phyloP scores from a whole-genome alignment of 1,284 basidiomycete species.

The Fomitopsis betulina region DNA sequence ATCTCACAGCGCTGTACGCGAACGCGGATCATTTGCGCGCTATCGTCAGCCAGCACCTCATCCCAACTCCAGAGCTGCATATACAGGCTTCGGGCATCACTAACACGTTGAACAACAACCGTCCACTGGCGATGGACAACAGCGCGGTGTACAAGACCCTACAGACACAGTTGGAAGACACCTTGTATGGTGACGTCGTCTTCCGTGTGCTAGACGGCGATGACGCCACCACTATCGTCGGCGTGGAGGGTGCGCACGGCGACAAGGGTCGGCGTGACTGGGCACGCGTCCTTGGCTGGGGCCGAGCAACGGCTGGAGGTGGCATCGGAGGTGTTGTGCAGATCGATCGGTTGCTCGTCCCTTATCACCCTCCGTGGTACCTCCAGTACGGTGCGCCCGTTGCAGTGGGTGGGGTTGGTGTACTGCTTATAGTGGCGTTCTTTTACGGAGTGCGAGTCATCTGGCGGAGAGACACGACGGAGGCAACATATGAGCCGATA shows the following conservation, averaged over 20 bases:
- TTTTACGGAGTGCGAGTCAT: conserved; percentile 64
- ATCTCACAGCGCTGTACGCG: conserved; percentile 76
- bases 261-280: conserved; percentile 66
- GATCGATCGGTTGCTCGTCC: conserved; percentile 80
- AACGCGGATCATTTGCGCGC: conserved; percentile 55
- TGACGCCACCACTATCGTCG: conserved; percentile 32
- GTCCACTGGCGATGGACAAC: conserved; percentile 70
- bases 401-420: conserved; percentile 51
- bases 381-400: conserved; percentile 61
- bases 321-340: conserved; percentile 83
- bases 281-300: conserved; percentile 78
- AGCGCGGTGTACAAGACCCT: conserved; percentile 73
- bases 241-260: conserved; percentile 86
- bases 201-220: conserved; percentile 59
- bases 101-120: conserved; percentile 53
- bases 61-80: conserved; percentile 44
- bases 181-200: conserved; percentile 76
- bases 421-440: conserved; percentile 59
- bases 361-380: conserved; percentile 86
- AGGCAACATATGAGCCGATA: conserved; percentile 81
- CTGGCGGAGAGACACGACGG: conserved; percentile 69
- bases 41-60: conserved; percentile 88
- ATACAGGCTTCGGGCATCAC: conserved; percentile 19
- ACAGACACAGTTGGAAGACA: conserved; percentile 42
- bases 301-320: conserved; percentile 69